Percentiles rank a stretch among this genome's conserved stretches.
phyloP scores from a whole-genome alignment of 1,139 yeast species.

The Pichia inconspicua region DNA sequence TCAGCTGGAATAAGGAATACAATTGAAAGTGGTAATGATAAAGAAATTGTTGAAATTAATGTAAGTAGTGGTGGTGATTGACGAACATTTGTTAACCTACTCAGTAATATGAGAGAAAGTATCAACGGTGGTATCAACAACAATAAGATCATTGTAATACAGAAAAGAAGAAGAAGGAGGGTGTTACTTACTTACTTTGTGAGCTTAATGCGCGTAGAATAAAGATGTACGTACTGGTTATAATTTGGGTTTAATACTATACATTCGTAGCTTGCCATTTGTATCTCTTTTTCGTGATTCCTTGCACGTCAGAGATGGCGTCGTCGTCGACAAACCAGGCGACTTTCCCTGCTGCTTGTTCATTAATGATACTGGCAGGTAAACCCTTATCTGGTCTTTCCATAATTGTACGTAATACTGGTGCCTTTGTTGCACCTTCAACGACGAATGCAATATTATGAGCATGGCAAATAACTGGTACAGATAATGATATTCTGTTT shows the following conservation, averaged over 20 bases:
- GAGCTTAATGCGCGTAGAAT: neutral
- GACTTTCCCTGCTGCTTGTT: conserved; percentile 92
- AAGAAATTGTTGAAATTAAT: conserved; percentile 37
- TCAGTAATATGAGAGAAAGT: neutral
- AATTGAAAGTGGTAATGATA: conserved; percentile 48
- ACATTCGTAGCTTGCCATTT: conserved; percentile 30
- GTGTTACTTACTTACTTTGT: too few relatives aligned
- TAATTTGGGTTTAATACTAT: conserved; percentile 5
- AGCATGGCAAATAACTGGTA: conserved; percentile 93
- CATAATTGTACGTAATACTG: conserved; percentile 85
- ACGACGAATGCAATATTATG: conserved; percentile 90
- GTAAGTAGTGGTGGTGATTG: conserved; percentile 20
- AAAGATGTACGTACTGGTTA: neutral
- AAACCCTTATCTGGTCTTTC: conserved; percentile 96
- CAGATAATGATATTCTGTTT: conserved; percentile 81
- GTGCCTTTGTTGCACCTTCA: conserved; percentile 93
- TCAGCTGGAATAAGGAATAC: conserved; percentile 51
- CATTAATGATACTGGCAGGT: conserved; percentile 90
- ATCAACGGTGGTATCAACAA: neutral
- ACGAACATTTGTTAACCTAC: neutral
- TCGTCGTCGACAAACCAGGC: conserved; percentile 98
- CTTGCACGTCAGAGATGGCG: conserved; percentile 75
- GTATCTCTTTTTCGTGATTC: conserved; percentile 66
- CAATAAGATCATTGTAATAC: neutral
- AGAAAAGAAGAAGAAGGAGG: neutral